Evolutionary conservation across 352 stramenopile species (phyloP).

Genomic region (Elongisporangium undulatum): DNA sequence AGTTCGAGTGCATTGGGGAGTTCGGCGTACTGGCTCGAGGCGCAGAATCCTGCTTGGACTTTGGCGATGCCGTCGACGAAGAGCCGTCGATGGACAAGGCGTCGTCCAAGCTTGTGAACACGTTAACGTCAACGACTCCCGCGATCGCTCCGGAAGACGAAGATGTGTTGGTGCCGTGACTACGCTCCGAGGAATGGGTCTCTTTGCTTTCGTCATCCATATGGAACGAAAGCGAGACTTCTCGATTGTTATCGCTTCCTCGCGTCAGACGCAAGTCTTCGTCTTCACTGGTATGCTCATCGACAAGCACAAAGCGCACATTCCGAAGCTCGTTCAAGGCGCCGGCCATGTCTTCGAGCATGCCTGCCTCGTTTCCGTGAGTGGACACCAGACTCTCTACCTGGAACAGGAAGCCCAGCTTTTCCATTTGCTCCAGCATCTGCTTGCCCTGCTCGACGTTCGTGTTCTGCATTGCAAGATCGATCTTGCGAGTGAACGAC

Average conservation of each 20-base stretch:
- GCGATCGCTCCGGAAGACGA: constrained; percentile 39
- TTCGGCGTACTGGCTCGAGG: constrained; percentile 5
- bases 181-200: constrained; percentile 14
- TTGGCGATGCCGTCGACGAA: not conserved
- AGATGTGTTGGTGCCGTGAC: constrained; percentile 8
- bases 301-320: constrained; percentile 74
- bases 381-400: constrained; percentile 84
- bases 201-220: constrained; percentile 72
- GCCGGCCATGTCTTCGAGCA: constrained; percentile 86
- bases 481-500: constrained; percentile 76
- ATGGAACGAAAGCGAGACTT: constrained; percentile 50
- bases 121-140: constrained; percentile 77
- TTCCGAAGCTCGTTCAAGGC: constrained; percentile 79
- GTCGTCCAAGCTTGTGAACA: constrained; percentile 73
- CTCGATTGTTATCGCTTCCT: constrained; percentile 30
- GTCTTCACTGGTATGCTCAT: constrained; percentile 59
- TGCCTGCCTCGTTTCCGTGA: constrained; percentile 83
- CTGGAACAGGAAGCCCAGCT: constrained; percentile 80
- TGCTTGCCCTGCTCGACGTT: constrained; percentile 34
- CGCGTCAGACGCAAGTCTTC: constrained; percentile 10
- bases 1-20: constrained; percentile 41
- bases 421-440: constrained; percentile 76
- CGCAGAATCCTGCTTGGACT: constrained; percentile 15
- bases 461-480: constrained; percentile 61
- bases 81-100: constrained; percentile 34